Evolutionary conservation across 2,329 filamentous ascomycete species (phyloP).

Genomic region (Venturiaceae sp.): DNA sequence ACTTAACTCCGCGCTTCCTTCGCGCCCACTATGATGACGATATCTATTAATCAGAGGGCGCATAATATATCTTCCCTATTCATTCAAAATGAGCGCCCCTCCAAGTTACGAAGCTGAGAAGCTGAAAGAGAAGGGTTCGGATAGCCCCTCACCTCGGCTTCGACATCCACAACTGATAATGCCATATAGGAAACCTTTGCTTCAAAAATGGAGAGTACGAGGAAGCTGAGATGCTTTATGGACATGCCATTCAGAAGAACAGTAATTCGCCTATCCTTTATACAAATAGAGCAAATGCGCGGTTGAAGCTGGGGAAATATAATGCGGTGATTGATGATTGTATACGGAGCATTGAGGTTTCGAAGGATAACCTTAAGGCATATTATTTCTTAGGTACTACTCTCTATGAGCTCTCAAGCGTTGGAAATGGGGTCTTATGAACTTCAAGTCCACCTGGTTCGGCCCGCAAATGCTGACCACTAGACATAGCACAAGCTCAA

Average conservation of each 20-base stretch:
- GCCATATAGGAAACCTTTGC: slow-evolving; percentile 46
- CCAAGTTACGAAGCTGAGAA: slow-evolving; percentile 2
- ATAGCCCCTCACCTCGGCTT: not conserved
- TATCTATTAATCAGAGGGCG: not conserved
- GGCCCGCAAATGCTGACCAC: not conserved
- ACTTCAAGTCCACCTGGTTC: too few relatives aligned
- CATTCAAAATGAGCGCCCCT: not conserved
- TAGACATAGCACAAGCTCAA: slow-evolving; percentile 59
- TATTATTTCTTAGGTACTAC: slow-evolving; percentile 58
- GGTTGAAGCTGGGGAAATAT: slow-evolving; percentile 65
- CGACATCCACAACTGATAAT: not conserved
- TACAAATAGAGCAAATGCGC: slow-evolving; percentile 80
- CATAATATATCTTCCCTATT: not conserved
- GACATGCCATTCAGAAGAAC: slow-evolving; percentile 71
- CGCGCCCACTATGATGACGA: not conserved
- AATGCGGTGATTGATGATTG: slow-evolving; percentile 71
- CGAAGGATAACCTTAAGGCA: slow-evolving; percentile 64
- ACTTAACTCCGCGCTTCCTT: not conserved
- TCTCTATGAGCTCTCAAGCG: not conserved
- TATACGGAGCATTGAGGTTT: slow-evolving; percentile 59
- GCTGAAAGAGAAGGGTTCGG: not conserved
- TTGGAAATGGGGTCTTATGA: not conserved
- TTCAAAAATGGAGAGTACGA: slow-evolving; percentile 57
- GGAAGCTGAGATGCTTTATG: slow-evolving; percentile 60
- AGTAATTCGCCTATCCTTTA: slow-evolving; percentile 69